Percentiles rank a stretch among this genome's conserved stretches.
Conservation (phyloP, 495 filamentous ascomycete species). For the Daldinia childiae region DNA sequence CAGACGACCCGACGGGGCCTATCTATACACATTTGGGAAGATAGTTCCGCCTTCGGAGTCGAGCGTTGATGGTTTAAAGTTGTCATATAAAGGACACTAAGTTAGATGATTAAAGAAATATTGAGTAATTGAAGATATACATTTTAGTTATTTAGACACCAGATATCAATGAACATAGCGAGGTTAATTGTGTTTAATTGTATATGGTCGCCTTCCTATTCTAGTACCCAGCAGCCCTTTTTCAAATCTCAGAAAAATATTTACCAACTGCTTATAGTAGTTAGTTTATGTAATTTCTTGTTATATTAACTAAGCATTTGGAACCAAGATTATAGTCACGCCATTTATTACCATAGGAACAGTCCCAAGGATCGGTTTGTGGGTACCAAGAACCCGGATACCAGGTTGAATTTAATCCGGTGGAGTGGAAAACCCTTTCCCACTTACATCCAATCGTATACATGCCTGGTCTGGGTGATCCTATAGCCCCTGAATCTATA, state of each 20-base stretch:
- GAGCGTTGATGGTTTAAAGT: no score
- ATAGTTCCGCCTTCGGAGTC: not conserved
- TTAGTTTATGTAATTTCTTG: not conserved
- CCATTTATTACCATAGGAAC: not conserved
- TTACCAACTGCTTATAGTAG: not conserved
- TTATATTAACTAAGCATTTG: not conserved
- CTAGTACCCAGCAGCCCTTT: not conserved
- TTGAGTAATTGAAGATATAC: not conserved
- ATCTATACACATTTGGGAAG: not conserved
- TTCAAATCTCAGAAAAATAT: not conserved
- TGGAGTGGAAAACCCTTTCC: not conserved
- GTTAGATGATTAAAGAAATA: not conserved
- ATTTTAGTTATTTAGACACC: not conserved
- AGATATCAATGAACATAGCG: not conserved
- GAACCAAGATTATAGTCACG: not conserved
- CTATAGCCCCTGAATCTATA: constrained; percentile 3
- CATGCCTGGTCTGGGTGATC: not conserved
- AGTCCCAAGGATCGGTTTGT: constrained; percentile 1
- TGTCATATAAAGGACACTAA: no score
- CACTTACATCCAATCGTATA: not conserved
- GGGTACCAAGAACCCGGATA: not conserved
- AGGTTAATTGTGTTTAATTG: not conserved
- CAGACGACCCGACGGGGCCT: not conserved
- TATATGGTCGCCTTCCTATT: not conserved
- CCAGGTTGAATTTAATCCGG: not conserved